Evolutionary conservation across 2,329 filamentous ascomycete genomes (phyloP).

Genomic region (Colletotrichum sp.): DNA sequence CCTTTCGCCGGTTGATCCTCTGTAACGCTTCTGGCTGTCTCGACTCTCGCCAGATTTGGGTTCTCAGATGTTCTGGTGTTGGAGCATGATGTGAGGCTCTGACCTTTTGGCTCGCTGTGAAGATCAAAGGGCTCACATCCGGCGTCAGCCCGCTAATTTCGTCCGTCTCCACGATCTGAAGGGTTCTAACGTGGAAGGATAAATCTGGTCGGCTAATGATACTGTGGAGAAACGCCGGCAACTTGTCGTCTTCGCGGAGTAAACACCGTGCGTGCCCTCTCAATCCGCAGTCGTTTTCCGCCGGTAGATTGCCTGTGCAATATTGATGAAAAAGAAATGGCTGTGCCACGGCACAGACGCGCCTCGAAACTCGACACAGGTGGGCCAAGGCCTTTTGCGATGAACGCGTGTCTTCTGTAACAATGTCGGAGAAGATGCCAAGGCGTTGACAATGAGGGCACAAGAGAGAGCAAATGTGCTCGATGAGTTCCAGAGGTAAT

Average conservation of each 20-base stretch:
- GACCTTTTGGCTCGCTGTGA: not conserved
- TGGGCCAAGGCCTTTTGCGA: not conserved
- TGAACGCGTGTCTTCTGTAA: not conserved
- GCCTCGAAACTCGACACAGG: constrained; percentile 1
- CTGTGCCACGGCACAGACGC: not conserved
- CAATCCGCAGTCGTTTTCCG: not conserved
- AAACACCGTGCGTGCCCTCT: not conserved
- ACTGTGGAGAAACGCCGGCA: not conserved
- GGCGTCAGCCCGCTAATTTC: not conserved
- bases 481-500: constrained; percentile 7
- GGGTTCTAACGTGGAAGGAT: not conserved
- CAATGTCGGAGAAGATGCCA: not conserved
- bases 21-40: not conserved
- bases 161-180: constrained; percentile 3
- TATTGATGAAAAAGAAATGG: constrained; percentile 14
- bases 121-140: not conserved
- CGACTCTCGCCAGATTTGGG: not conserved
- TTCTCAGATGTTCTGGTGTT: not conserved
- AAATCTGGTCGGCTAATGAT: not conserved
- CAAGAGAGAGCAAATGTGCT: not conserved
- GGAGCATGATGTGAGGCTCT: not conserved
- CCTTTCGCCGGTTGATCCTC: not conserved
- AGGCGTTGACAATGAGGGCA: not conserved
- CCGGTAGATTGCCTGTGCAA: not conserved
- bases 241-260: not conserved